Evolutionary conservation across 306 rosid species (phyloP).

Genomic region (Prunus campanulata): DNA sequence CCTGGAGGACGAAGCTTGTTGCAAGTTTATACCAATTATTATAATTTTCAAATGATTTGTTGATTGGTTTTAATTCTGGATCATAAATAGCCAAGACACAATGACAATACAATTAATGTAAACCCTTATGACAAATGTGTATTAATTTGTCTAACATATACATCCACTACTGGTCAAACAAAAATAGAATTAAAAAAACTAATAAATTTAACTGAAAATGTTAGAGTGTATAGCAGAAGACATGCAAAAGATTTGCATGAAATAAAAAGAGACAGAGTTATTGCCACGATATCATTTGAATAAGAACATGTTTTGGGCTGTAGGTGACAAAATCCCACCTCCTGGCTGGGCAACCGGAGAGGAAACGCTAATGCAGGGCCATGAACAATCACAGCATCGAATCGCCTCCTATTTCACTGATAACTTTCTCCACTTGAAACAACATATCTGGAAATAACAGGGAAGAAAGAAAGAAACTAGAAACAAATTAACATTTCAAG

Average conservation of each 20-base stretch:
- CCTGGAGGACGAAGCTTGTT: neutral
- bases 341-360: slow-evolving; percentile 8
- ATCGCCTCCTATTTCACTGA: slow-evolving; percentile 64
- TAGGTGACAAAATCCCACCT: neutral
- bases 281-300: neutral
- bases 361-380: slow-evolving; percentile 21
- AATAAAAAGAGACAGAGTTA: neutral
- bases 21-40: neutral
- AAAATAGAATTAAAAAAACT: no score
- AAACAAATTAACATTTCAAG: neutral
- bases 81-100: no score
- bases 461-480: neutral
- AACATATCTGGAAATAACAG: slow-evolving; percentile 63
- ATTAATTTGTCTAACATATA: no score
- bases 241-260: neutral
- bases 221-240: neutral
- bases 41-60: neutral
- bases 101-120: no score
- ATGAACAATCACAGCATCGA: slow-evolving; percentile 38
- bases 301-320: neutral
- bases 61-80: neutral
- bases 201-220: no score
- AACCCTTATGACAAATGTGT: no score
- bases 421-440: slow-evolving; percentile 75
- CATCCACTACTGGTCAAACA: no score